phyloP scores from a whole-genome alignment of 306 rosid genomes.

The Carpinus fangiana region DNA sequence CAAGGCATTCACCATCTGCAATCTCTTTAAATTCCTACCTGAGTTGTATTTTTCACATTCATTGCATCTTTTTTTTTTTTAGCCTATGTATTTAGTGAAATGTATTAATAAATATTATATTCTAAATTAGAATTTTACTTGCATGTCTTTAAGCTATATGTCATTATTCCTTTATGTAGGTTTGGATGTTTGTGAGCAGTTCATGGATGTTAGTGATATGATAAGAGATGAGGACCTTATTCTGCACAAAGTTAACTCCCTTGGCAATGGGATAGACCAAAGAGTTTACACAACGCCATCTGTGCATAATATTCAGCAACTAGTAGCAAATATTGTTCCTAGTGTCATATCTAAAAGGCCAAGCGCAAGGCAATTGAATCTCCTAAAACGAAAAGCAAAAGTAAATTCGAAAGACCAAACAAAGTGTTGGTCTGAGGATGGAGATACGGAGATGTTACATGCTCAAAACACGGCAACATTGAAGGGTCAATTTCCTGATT shows the following conservation, averaged over 20 bases:
- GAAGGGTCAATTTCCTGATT: constrained; percentile 59
- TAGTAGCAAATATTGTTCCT: constrained; percentile 93
- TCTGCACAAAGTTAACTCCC: constrained; percentile 52
- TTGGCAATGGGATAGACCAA: constrained; percentile 63
- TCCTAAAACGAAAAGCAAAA: constrained; percentile 94
- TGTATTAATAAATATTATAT: not conserved
- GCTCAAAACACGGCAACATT: constrained; percentile 46
- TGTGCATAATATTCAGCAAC: constrained; percentile 74
- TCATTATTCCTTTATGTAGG: constrained; percentile 54
- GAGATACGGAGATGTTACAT: constrained; percentile 54
- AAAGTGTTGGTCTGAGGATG: constrained; percentile 86
- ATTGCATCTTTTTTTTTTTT: not conserved
- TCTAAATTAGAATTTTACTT: constrained; percentile 17
- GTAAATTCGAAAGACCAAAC: constrained; percentile 81
- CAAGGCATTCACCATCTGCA: not conserved
- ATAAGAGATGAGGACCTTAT: constrained; percentile 96
- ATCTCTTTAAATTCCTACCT: not conserved
- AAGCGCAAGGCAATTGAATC: constrained; percentile 89
- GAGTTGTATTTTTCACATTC: not conserved
- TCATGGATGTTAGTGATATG: constrained; percentile 96
- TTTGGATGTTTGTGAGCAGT: constrained; percentile 88
- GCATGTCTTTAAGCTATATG: constrained; percentile 19
- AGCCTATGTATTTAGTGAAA: constrained; percentile 8
- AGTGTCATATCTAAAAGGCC: constrained; percentile 83
- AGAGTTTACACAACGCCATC: constrained; percentile 68